These are phyloP conservation scores for Skeletonema marinoi DNA, from an alignment of 108 stramenopile genomes.

Conservation along the genomic window DNA sequence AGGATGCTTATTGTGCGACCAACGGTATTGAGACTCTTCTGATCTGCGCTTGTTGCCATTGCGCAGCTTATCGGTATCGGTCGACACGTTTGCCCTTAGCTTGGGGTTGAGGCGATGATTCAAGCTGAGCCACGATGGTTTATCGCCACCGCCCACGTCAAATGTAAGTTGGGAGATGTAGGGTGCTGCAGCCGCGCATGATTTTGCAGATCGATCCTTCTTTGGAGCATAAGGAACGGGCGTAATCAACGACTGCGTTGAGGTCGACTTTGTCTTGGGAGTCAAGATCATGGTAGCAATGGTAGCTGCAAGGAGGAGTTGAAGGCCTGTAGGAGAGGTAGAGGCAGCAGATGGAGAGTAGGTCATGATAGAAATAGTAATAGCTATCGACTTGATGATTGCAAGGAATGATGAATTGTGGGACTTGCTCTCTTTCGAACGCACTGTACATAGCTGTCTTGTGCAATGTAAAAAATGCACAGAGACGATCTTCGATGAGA, in stretches of 20 bases:
- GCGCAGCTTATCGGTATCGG: not conserved
- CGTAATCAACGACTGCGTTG: not conserved
- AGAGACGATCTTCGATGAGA: no score
- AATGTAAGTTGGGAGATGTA: not conserved
- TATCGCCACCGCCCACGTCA: not conserved
- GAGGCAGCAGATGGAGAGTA: no score
- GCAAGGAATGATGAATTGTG: no score
- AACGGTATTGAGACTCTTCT: not conserved
- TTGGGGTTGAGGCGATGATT: not conserved
- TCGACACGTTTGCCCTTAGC: not conserved
- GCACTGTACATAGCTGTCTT: no score
- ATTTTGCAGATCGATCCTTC: not conserved
- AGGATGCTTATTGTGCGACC: not conserved
- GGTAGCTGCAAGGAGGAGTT: not conserved
- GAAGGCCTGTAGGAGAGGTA: no score
- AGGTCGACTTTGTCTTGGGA: not conserved
- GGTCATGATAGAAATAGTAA: no score
- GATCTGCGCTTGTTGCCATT: not conserved
- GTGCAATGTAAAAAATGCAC: no score
- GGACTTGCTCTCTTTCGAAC: no score
- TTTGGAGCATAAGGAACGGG: not conserved
- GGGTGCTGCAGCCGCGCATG: not conserved
- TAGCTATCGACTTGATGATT: no score
- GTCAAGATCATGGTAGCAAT: not conserved
- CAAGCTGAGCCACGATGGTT: not conserved